Base-by-base conservation (phyloP, 306 rosid genomes). In the Boehmeria nivea region DNA sequence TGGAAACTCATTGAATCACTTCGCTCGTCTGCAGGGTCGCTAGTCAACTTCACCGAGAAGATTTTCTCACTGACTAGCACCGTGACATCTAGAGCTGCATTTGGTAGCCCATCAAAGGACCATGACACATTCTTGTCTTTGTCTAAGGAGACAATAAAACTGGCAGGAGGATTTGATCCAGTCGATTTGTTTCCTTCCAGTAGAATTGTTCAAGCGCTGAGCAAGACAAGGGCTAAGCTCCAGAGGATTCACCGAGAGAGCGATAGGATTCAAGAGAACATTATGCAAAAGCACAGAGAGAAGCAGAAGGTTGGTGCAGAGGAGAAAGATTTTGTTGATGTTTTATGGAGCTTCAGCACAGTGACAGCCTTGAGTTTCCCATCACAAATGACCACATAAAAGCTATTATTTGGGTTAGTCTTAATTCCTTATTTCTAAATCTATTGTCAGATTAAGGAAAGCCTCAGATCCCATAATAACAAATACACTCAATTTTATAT, bases 131-230 rank as follows among this genome's bases (percentile, higher is more conserved):
- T 75, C 47, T 23, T 52, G 3, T 5, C 33, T 3, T 2, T 26
- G 0, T 11, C 46, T 15, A 44, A 52, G 61, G 51, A 53, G 19
- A 14, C 2, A 2, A 3, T 38, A 1, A 17, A 18, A 10, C 16
- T 12, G 2, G 67, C 45, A 0, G 59, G 25, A 14, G 80, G 82
- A 8, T 72, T 76, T 16, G n/a, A 45, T 51, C 27, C 75, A 7
- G 73, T 50, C 10, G 71, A 75, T 42, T 10, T 75, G 38, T 79
- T 71, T 48, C 84, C 81, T 52, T 79, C 78, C 0, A n/a, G 36
- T 52, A 48, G 14, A 66, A 55, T 13, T 46, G 70, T 80, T 69
- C 59, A 65, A 14, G 9, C 15, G 0, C 0, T 69, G 6, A 50
- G 59, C 18, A 72, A 77, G 0, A 18, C 53, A 54, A 59, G 61